phyloP scores from a whole-genome alignment of 768 basidiomycete genomes.

The Kwoniella heveanensis region DNA sequence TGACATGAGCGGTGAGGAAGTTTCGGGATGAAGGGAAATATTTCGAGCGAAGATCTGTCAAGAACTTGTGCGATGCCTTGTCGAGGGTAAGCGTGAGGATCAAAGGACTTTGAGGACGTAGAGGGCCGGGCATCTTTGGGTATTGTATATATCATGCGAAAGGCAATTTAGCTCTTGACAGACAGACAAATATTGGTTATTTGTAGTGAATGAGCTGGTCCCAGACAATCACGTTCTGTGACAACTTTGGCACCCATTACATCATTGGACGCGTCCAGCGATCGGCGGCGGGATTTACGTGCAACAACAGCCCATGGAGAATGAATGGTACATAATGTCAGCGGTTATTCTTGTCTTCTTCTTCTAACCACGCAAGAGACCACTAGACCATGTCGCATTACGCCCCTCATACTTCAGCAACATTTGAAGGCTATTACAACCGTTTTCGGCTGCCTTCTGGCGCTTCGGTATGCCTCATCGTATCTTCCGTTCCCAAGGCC shows the following conservation, averaged over 20 bases:
- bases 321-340: too few species aligned
- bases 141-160: not conserved
- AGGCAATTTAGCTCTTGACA: not conserved
- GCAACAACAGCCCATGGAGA: too few species aligned
- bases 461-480: slow-evolving; percentile 39
- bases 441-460: slow-evolving; percentile 42
- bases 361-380: not conserved
- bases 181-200: too few species aligned
- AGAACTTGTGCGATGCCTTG: slow-evolving; percentile 27
- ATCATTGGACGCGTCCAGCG: slow-evolving; percentile 9
- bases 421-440: slow-evolving; percentile 43
- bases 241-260: slow-evolving; percentile 17
- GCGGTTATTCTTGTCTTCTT: too few species aligned
- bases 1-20: slow-evolving; percentile 42
- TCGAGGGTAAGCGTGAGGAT: slow-evolving; percentile 44
- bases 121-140: slow-evolving; percentile 5
- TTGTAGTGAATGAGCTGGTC: too few species aligned
- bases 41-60: slow-evolving; percentile 38
- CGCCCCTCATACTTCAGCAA: slow-evolving; percentile 28
- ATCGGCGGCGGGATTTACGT: too few species aligned
- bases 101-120: slow-evolving; percentile 24
- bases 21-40: slow-evolving; percentile 46
- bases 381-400: slow-evolving; percentile 25
- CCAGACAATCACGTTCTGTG: too few species aligned
- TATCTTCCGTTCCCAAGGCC: slow-evolving; percentile 37